phyloP scores from a whole-genome alignment of 1,284 basidiomycete species.

The Termitomyces sp. region DNA sequence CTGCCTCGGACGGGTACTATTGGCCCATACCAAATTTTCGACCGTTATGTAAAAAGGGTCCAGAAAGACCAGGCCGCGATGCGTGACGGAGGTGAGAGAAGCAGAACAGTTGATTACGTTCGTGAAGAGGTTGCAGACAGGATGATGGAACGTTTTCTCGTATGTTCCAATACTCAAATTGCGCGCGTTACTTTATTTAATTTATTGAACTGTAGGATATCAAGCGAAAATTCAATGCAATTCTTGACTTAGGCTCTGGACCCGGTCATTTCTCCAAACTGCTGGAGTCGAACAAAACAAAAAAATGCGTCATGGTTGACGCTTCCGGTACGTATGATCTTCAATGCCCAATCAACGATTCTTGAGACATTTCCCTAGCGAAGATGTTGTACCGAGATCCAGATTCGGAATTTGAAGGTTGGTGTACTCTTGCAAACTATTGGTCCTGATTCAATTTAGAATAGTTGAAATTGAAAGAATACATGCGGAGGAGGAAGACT shows the following conservation, averaged over 20 bases:
- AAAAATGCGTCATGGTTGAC: constrained; percentile 85
- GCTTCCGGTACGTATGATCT: constrained; percentile 61
- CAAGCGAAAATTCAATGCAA: constrained; percentile 73
- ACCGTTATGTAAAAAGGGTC: constrained; percentile 74
- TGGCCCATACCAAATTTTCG: constrained; percentile 80
- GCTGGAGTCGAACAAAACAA: constrained; percentile 66
- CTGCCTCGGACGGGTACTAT: constrained; percentile 37
- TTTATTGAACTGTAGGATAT: constrained; percentile 64
- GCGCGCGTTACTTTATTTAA: background rate
- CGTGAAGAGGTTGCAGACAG: constrained; percentile 87
- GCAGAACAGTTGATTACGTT: constrained; percentile 87
- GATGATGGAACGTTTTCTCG: constrained; percentile 86
- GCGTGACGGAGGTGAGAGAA: constrained; percentile 53
- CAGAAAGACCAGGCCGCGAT: constrained; percentile 78
- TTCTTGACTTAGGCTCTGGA: constrained; percentile 94
- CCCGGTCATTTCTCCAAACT: constrained; percentile 88
- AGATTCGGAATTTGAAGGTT: constrained; percentile 74
- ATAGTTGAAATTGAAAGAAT: constrained; percentile 75
- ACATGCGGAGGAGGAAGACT: constrained; percentile 74
- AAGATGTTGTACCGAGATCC: constrained; percentile 67
- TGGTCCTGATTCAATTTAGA: constrained; percentile 18
- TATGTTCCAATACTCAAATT: constrained; percentile 20
- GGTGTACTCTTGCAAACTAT: background rate
- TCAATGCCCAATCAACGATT: background rate
- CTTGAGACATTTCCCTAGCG: constrained; percentile 33